Evolutionary conservation across 2,329 filamentous ascomycete species (phyloP).

Genomic region (Tympanopsis confertula): DNA sequence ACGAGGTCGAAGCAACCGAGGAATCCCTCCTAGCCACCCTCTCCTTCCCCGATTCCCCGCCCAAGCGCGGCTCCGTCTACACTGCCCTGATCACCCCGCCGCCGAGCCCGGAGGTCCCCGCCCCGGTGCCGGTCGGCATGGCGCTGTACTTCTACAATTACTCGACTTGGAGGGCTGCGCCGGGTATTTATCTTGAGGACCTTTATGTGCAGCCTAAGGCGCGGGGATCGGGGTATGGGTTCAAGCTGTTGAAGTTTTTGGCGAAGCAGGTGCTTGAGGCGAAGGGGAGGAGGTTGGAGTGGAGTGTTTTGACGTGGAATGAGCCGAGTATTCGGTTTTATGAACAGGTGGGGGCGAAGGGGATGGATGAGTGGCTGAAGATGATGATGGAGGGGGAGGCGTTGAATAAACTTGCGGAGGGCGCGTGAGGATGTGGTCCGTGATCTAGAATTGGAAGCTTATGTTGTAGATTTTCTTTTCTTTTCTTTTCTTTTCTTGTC

Average conservation of each 20-base stretch:
- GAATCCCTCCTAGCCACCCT: constrained; percentile 1
- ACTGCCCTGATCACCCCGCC: not conserved
- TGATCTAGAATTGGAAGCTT: no score
- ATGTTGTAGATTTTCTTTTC: no score
- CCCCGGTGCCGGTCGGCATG: constrained; percentile 2
- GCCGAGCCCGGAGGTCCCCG: not conserved
- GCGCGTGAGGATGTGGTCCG: no score
- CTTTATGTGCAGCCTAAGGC: constrained; percentile 4
- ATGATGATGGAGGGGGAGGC: constrained; percentile 3
- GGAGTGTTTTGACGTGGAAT: constrained; percentile 6
- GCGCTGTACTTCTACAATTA: constrained; percentile 6
- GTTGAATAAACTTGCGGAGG: not conserved
- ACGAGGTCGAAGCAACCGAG: not conserved
- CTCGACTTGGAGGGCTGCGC: constrained; percentile 5
- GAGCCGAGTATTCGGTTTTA: constrained; percentile 5
- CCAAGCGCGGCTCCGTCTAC: not conserved
- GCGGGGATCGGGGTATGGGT: constrained; percentile 5
- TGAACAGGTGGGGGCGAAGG: constrained; percentile 5
- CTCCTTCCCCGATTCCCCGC: not conserved
- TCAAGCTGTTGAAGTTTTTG: constrained; percentile 4
- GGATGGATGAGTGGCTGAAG: constrained; percentile 4
- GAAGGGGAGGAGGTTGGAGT: constrained; percentile 6
- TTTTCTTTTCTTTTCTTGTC: no score
- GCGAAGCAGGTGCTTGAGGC: constrained; percentile 2
- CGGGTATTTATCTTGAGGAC: constrained; percentile 6